Conservation (phyloP, 495 filamentous ascomycete genomes). For the Penicillium subrubescens region DNA sequence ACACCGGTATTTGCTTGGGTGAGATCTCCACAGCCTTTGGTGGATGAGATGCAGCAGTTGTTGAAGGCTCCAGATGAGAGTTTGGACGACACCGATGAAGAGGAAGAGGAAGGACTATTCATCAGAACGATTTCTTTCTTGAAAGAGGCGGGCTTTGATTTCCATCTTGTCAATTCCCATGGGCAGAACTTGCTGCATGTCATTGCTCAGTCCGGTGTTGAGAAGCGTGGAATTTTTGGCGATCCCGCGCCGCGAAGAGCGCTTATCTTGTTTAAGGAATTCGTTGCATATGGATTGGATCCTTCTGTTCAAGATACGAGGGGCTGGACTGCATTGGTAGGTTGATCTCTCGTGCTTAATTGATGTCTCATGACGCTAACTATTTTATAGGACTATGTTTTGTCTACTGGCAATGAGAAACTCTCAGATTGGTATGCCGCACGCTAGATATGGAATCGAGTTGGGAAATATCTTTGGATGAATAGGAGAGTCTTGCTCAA, state of each 20-base stretch:
- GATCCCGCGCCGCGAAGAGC: neutral
- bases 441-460: neutral
- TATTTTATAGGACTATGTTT: neutral
- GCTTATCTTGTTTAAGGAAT: neutral
- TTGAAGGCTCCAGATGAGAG: neutral
- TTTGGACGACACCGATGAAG: neutral
- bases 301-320: neutral
- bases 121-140: neutral
- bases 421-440: neutral
- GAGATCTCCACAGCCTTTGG: neutral
- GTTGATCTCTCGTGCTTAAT: neutral
- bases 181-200: slow-evolving; percentile 2
- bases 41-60: neutral
- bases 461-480: neutral
- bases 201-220: neutral
- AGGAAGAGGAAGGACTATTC: neutral
- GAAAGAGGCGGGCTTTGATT: neutral
- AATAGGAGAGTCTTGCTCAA: too few relatives aligned
- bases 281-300: neutral
- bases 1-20: neutral
- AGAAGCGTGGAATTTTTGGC: neutral
- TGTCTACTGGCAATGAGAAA: neutral
- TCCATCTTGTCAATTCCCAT: neutral
- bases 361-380: neutral
- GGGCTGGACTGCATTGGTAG: neutral